phyloP scores from a whole-genome alignment of 2,329 filamentous ascomycete species.

The Ophiosphaerella korrae region DNA sequence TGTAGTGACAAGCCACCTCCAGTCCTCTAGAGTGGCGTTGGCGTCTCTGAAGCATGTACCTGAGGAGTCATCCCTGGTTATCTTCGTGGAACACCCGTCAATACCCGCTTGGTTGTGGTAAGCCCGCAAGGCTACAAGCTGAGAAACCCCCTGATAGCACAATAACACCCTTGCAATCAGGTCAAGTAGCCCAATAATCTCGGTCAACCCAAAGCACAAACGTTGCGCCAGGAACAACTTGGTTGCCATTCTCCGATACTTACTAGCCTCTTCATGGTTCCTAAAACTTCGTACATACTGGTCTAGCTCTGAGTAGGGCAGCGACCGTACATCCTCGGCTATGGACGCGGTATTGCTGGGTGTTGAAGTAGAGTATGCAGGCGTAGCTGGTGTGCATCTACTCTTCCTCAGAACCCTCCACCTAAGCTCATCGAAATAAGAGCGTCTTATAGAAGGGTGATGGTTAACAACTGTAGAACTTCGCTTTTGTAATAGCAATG shows the following conservation, averaged over 20 bases:
- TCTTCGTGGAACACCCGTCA: conserved; percentile 1
- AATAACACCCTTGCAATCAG: conserved; percentile 69
- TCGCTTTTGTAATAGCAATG: conserved; percentile 23
- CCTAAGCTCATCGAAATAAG: conserved; percentile 31
- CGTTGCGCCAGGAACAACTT: conserved; percentile 52
- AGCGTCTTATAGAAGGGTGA: conserved; percentile 2
- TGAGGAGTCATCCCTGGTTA: neutral
- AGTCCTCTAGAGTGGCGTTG: neutral
- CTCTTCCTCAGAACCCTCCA: conserved; percentile 47
- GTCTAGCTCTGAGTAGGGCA: conserved; percentile 49
- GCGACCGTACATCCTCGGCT: conserved; percentile 46
- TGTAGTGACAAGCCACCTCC: conserved; percentile 7
- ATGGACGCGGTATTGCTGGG: neutral
- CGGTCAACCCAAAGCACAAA: conserved; percentile 45
- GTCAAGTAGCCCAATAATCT: conserved; percentile 69
- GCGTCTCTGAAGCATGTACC: conserved; percentile 1
- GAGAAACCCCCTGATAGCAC: conserved; percentile 37
- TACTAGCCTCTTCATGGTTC: conserved; percentile 17
- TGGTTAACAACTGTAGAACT: conserved; percentile 42
- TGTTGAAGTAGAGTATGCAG: conserved; percentile 40
- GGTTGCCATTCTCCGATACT: conserved; percentile 46
- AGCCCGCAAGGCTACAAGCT: conserved; percentile 20
- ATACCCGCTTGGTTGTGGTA: neutral
- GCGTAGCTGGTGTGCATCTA: conserved; percentile 48
- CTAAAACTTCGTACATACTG: conserved; percentile 35